Conservation (phyloP, 306 rosid species). For the Cajanus cajan region DNA sequence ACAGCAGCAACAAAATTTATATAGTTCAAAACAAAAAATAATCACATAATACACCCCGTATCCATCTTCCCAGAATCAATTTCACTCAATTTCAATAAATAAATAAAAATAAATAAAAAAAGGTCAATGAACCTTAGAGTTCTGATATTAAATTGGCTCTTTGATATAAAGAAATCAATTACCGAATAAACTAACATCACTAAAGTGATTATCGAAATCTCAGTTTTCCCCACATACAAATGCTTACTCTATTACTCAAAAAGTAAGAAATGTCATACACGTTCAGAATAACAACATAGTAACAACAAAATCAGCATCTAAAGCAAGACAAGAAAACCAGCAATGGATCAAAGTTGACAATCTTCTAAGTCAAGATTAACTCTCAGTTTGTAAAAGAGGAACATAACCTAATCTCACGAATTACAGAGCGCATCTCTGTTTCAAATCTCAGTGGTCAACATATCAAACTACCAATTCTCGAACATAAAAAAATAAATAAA, state of each 20-base stretch:
- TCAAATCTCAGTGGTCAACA: not conserved
- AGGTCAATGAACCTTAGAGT: not conserved
- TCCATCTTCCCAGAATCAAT: not conserved
- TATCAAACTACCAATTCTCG: not conserved
- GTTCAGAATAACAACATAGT: not conserved
- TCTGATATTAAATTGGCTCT: not conserved
- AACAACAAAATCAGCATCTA: not conserved
- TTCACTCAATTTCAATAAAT: not conserved
- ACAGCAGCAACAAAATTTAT: not conserved
- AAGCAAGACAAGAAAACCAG: not conserved
- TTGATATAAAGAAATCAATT: not conserved
- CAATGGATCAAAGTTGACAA: not conserved
- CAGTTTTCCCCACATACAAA: not conserved
- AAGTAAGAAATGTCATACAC: not conserved
- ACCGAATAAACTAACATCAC: not conserved
- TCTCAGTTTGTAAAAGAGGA: not conserved
- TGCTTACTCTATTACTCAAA: not conserved
- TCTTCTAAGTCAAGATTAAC: not conserved
- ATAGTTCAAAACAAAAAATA: not conserved
- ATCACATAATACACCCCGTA: not conserved
- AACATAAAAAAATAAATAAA: not conserved
- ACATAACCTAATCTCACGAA: too few relatives aligned
- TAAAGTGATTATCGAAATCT: not conserved
- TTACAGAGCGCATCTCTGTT: too few relatives aligned
- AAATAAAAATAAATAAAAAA: not conserved